Percentiles rank a stretch among this genome's conserved stretches.
Evolutionary conservation across 306 rosid species (phyloP).

Genomic region (Benincasa hispida): DNA sequence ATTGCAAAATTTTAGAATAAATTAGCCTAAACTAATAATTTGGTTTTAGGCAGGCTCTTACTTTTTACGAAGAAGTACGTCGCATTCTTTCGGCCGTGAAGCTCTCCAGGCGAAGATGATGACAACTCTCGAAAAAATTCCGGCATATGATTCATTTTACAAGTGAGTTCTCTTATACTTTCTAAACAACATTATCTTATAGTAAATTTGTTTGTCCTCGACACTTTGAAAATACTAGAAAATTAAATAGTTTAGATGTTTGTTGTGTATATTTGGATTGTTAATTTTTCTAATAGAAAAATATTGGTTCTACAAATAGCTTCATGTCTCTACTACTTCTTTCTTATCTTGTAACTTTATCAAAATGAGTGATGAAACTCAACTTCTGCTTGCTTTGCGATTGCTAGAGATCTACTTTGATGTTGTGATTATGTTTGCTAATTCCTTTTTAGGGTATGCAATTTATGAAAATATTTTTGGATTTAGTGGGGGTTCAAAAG

Average conservation of each 20-base stretch:
- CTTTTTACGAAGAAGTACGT: no score
- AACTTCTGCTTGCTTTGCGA: no score
- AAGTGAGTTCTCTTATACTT: slow-evolving; percentile 2
- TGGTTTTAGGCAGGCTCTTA: no score
- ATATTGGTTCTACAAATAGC: not conserved
- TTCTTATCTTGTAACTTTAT: not conserved
- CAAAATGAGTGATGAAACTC: no score
- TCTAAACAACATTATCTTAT: not conserved
- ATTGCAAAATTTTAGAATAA: no score
- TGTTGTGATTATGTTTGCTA: no score
- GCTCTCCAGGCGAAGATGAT: slow-evolving; percentile 73
- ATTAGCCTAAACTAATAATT: no score
- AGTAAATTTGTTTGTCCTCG: not conserved
- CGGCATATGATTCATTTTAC: not conserved
- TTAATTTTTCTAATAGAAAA: not conserved
- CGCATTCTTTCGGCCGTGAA: slow-evolving; percentile 60
- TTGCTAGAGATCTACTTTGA: no score
- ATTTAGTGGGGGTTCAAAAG: no score
- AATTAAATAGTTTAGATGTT: not conserved
- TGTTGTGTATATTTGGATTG: not conserved
- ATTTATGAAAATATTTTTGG: no score
- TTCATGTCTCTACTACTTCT: not conserved
- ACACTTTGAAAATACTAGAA: not conserved
- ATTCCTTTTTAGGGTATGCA: no score
- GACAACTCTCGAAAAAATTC: not conserved